Evolutionary conservation across 2,329 filamentous ascomycete species (phyloP).

Genomic region (Gaeumannomyces sp.): DNA sequence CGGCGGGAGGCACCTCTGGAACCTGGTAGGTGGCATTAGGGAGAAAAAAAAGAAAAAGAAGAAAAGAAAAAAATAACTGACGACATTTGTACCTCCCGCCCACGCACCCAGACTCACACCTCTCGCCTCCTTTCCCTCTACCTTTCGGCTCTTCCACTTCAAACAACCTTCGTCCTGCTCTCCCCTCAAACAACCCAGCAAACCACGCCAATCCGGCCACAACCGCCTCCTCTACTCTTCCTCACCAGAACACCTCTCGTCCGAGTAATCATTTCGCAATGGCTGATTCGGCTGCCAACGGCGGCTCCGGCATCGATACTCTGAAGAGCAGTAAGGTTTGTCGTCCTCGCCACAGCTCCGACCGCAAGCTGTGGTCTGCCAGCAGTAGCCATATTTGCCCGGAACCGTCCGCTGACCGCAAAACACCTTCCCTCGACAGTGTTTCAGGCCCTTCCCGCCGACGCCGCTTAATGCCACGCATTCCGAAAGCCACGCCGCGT

Average conservation of each 20-base stretch:
- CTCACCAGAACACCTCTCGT: neutral
- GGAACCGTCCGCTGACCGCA: constrained; percentile 24
- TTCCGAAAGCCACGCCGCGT: neutral
- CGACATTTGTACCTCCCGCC: constrained; percentile 1
- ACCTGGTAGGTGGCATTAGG: neutral
- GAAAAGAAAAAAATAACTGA: neutral
- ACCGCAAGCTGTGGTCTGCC: neutral
- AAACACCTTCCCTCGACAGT: neutral
- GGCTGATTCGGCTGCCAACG: constrained; percentile 39
- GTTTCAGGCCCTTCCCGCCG: neutral
- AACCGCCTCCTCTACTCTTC: neutral
- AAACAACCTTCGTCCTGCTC: neutral
- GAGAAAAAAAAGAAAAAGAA: neutral
- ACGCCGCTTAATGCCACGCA: neutral
- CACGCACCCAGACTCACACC: neutral
- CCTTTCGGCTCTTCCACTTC: neutral
- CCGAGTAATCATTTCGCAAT: constrained; percentile 21
- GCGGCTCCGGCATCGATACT: constrained; percentile 36
- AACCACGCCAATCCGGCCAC: neutral
- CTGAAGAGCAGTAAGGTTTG: constrained; percentile 50
- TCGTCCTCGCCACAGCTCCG: constrained; percentile 12
- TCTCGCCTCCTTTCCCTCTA: constrained; percentile 3
- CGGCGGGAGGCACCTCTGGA: neutral
- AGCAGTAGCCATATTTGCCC: neutral
- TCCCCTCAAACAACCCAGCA: neutral